Conservation (phyloP, 768 basidiomycete species). For the Termitomyces eurrhizus region DNA sequence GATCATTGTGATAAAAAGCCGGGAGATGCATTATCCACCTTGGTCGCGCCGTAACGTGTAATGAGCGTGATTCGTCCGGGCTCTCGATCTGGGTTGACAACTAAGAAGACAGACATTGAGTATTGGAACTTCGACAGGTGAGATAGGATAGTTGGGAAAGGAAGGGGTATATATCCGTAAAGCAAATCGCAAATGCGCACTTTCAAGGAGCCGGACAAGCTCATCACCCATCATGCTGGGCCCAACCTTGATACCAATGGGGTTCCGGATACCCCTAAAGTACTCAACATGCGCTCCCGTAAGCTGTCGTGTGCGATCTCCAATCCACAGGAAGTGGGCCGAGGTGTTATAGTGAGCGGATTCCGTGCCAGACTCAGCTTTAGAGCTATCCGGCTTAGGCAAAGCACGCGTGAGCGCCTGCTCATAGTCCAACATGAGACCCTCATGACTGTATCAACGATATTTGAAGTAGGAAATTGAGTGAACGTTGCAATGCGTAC, state of each 20-base stretch:
- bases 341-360: conserved; percentile 76
- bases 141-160: neutral
- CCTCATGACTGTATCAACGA: conserved; percentile 67
- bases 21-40: conserved; percentile 42
- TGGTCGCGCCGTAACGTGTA: conserved; percentile 87
- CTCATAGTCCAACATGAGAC: conserved; percentile 90
- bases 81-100: conserved; percentile 85
- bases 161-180: neutral
- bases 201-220: conserved; percentile 68
- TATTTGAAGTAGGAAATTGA: neutral
- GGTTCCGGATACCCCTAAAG: conserved; percentile 88
- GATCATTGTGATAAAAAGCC: neutral
- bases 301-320: conserved; percentile 90
- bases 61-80: conserved; percentile 85
- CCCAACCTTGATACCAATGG: conserved; percentile 95
- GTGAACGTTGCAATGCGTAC: conserved; percentile 29
- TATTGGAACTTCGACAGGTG: neutral
- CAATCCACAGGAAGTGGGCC: conserved; percentile 96
- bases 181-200: conserved; percentile 37
- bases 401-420: conserved; percentile 81
- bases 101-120: conserved; percentile 31
- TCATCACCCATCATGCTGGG: conserved; percentile 82
- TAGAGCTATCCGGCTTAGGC: conserved; percentile 28
- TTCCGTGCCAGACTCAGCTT: neutral
- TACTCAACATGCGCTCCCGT: conserved; percentile 95